phyloP scores from a whole-genome alignment of 345 rosid genomes.

The Dipteronia sinensis region DNA sequence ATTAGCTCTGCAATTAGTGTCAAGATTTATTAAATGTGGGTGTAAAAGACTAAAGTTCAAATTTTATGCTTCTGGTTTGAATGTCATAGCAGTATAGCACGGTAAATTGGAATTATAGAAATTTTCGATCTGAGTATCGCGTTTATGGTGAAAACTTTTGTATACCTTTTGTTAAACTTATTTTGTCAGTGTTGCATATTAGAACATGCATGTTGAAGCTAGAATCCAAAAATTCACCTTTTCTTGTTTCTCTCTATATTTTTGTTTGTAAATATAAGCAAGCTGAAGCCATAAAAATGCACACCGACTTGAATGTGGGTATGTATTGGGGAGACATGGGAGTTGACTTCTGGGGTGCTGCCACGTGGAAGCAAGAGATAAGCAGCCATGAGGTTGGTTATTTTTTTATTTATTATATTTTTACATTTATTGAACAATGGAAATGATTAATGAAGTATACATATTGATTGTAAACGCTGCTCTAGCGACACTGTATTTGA shows the following conservation, averaged over 20 bases:
- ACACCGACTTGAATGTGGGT: conserved; percentile 74
- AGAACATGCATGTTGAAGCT: neutral
- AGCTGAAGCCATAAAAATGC: conserved; percentile 68
- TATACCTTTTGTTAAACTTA: neutral
- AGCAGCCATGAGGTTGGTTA: conserved; percentile 60
- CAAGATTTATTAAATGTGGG: neutral
- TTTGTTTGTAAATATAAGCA: conserved; percentile 48
- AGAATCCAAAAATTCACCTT: neutral
- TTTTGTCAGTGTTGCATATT: neutral
- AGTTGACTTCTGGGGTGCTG: conserved; percentile 69
- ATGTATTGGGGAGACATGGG: conserved; percentile 86
- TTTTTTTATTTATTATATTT: conserved; percentile 9
- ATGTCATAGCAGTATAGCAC: neutral
- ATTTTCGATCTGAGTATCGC: neutral
- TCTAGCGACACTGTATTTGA: neutral
- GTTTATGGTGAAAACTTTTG: neutral
- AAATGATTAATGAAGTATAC: neutral
- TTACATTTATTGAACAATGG: neutral
- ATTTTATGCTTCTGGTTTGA: neutral
- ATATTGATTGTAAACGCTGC: neutral
- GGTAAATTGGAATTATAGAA: neutral
- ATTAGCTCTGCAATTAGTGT: neutral
- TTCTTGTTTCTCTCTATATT: conserved; percentile 10
- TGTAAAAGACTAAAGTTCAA: neutral
- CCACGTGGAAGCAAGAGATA: conserved; percentile 57